These are phyloP conservation scores for Ceratocystis diversiconidia DNA, from an alignment of 2,329 filamentous ascomycete species.

Conservation along the genomic window DNA sequence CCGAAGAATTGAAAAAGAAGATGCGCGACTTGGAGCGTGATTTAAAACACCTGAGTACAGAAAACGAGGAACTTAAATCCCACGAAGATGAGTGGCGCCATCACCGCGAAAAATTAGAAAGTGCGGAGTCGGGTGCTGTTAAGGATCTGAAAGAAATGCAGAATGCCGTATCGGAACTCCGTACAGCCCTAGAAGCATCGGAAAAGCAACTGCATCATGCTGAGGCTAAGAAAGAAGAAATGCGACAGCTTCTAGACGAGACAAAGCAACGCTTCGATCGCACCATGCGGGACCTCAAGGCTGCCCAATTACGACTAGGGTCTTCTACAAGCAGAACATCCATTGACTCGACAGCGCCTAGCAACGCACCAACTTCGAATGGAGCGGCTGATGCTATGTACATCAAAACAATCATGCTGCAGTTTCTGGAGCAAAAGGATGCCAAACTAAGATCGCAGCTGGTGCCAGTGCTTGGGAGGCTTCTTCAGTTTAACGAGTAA, in stretches of 20 bases:
- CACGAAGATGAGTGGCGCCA: constrained; percentile 61
- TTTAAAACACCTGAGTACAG: constrained; percentile 53
- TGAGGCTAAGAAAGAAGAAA: constrained; percentile 66
- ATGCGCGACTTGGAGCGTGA: constrained; percentile 71
- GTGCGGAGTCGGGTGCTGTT: constrained; percentile 49
- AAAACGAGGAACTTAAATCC: constrained; percentile 63
- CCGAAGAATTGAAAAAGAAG: constrained; percentile 70
- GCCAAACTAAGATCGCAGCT: constrained; percentile 61
- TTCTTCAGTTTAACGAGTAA: constrained; percentile 64
- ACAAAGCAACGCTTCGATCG: constrained; percentile 64
- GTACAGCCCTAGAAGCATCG: constrained; percentile 69
- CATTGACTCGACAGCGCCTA: constrained; percentile 30
- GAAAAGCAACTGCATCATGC: constrained; percentile 73
- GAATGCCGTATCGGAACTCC: constrained; percentile 60
- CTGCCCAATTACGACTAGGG: constrained; percentile 34
- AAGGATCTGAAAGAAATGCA: constrained; percentile 65
- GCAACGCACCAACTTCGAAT: constrained; percentile 19
- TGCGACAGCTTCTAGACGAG: constrained; percentile 66
- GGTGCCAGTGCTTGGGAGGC: constrained; percentile 61
- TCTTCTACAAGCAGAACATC: constrained; percentile 29
- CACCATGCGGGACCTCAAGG: constrained; percentile 51
- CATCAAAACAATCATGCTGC: constrained; percentile 65
- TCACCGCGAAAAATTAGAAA: constrained; percentile 62
- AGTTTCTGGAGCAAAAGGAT: constrained; percentile 71
- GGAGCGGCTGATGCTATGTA: constrained; percentile 43